Evolutionary conservation across 2,329 filamentous ascomycete species (phyloP).

Genomic region (Fusarium nanum): DNA sequence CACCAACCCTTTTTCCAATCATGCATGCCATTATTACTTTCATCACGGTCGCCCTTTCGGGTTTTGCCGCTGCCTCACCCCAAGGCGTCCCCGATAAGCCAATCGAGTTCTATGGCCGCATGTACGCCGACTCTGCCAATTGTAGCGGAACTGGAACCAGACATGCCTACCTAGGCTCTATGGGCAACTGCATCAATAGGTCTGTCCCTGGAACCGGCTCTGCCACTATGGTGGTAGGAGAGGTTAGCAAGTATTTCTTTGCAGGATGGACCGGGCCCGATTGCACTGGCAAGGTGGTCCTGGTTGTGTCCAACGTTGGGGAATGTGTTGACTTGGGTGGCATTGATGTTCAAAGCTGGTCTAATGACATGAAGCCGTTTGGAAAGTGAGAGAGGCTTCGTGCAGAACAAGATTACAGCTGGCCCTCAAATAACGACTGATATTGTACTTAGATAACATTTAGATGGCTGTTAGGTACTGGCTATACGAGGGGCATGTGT

Average conservation of each 20-base stretch:
- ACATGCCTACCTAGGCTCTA: not conserved
- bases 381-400: not conserved
- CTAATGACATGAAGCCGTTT: conserved; percentile 1
- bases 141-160: not conserved
- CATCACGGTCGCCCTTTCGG: not conserved
- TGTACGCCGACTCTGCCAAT: not conserved
- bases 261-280: not conserved
- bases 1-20: not conserved
- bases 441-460: too few species aligned
- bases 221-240: not conserved
- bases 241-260: not conserved
- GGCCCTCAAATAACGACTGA: too few species aligned
- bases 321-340: not conserved
- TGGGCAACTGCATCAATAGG: not conserved
- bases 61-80: not conserved
- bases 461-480: too few species aligned
- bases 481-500: too few species aligned
- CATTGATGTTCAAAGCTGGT: not conserved
- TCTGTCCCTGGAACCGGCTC: not conserved
- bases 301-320: not conserved
- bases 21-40: not conserved
- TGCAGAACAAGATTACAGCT: too few species aligned
- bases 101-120: not conserved
- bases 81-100: not conserved
- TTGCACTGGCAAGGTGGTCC: not conserved